Conservation (phyloP, 495 filamentous ascomycete species). For the Tuber indicum region DNA sequence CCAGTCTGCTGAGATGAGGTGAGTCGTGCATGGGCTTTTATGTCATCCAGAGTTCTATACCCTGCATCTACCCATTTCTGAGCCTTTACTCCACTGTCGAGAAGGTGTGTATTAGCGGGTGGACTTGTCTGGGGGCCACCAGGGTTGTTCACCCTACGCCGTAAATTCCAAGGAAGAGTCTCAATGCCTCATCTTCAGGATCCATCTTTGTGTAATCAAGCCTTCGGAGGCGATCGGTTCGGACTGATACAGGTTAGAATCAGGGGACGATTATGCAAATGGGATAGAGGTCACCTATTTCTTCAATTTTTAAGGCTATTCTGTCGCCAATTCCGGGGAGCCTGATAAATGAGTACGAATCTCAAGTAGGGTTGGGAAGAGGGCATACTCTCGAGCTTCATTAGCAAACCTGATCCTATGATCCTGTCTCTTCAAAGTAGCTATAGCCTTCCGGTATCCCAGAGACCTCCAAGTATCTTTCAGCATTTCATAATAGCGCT, state of each 20-base stretch:
- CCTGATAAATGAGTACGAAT: slow-evolving; percentile 17
- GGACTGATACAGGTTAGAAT: slow-evolving; percentile 29
- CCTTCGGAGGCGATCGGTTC: slow-evolving; percentile 65
- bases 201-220: slow-evolving; percentile 62
- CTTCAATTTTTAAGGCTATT: slow-evolving; percentile 82
- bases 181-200: slow-evolving; percentile 57
- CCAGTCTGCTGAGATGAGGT: slow-evolving; percentile 70
- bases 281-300: slow-evolving; percentile 54
- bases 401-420: slow-evolving; percentile 59
- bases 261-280: background rate
- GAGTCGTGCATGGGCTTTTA: slow-evolving; percentile 59
- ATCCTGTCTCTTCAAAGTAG: slow-evolving; percentile 60
- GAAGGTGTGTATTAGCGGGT: background rate
- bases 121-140: background rate
- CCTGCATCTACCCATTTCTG: slow-evolving; percentile 73
- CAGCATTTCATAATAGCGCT: slow-evolving; percentile 66
- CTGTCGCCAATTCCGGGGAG: slow-evolving; percentile 69
- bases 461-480: slow-evolving; percentile 73
- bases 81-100: slow-evolving; percentile 50
- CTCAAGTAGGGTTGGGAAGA: background rate
- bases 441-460: slow-evolving; percentile 76
- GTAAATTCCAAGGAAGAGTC: slow-evolving; percentile 70
- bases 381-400: slow-evolving; percentile 52
- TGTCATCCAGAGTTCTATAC: slow-evolving; percentile 65
- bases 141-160: slow-evolving; percentile 55